Evolutionary conservation across 306 rosid genomes (phyloP), one percentile per base, ranked within the genome.

Genomic region (Mucuna pruriens): DNA sequence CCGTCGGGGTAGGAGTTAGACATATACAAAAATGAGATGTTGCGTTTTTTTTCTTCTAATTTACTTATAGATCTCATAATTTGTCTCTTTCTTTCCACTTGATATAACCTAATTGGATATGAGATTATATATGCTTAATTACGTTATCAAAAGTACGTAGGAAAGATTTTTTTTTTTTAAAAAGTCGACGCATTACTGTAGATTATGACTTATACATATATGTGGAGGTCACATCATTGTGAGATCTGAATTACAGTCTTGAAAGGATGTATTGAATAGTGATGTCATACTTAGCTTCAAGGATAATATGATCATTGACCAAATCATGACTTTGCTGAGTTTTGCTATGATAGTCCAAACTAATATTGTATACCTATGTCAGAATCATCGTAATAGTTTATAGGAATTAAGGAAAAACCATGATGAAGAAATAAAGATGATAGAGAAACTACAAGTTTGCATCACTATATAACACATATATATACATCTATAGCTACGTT

Each of bases 251-350:
- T 62, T 44, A 36, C n/a, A 75, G 23, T 26, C 4, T 45, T 31
- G 34, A 17, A 75, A 42, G 33, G 60, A 2, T 7, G 25, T 4
- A n/a, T n/a, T n/a, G n/a, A n/a, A n/a, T n/a, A 5, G 16, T 54
- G 80, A 73, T 38, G 66, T 49, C 80, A 49, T 16, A 62, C 4
- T 74, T 26, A 65, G 44, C 51, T 54, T n/a, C 39, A 77, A 61
- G 51, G 61, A 54, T 60, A 58, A 82, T 20, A 60, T 75, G 70
- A 66, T 66, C 4, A n/a, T 57, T 57, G 68, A 19, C 61, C 22
- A 62, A 82, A 48, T 65, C 16, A 16, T 16, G 46, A 23, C 8
- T 7, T 51, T 2, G 42, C 26, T 25, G 34, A 40, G 19, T 20
- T 62, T 65, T 20, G 72, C 16, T 57, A 48, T 26, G 23, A 40